Evolutionary conservation across 495 filamentous ascomycete species (phyloP).

Genomic region (Pyronema domesticum): DNA sequence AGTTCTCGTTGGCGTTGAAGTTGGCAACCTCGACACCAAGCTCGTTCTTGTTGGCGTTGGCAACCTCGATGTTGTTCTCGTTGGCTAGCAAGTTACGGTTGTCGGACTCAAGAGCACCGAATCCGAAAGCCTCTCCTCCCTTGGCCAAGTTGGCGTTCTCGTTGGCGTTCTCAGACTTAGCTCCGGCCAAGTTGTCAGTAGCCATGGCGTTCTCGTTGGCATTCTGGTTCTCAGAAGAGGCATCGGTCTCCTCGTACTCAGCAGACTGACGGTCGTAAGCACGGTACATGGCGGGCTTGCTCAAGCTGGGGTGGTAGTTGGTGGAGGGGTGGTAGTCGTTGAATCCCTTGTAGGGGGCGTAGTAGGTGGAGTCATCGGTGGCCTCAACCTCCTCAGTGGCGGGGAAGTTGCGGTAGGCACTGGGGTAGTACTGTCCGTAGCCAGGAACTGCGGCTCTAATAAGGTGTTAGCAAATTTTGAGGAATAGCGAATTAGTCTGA

Average conservation of each 20-base stretch:
- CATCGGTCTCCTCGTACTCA: constrained; percentile 4
- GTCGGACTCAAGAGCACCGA: constrained; percentile 22
- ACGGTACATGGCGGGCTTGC: constrained; percentile 13
- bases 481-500: neutral
- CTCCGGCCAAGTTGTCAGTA: constrained; percentile 23
- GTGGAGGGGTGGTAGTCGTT: constrained; percentile 15
- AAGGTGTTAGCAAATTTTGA: neutral
- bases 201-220: constrained; percentile 25
- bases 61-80: constrained; percentile 26
- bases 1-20: constrained; percentile 27
- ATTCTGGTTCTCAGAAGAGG: constrained; percentile 7
- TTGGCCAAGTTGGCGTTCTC: constrained; percentile 25
- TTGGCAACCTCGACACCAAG: constrained; percentile 25
- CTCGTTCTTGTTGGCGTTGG: constrained; percentile 26
- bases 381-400: neutral
- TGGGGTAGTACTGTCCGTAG: constrained; percentile 19
- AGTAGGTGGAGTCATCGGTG: constrained; percentile 8
- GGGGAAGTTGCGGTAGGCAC: constrained; percentile 6
- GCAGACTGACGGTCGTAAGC: constrained; percentile 2
- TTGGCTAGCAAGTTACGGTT: constrained; percentile 24
- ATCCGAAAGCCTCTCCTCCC: constrained; percentile 24
- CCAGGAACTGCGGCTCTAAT: constrained; percentile 2
- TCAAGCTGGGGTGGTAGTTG: constrained; percentile 17
- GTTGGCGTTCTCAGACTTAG: constrained; percentile 26
- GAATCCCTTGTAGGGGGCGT: constrained; percentile 10